phyloP scores from a whole-genome alignment of 495 filamentous ascomycete genomes.

The Penicillium mononematosum region DNA sequence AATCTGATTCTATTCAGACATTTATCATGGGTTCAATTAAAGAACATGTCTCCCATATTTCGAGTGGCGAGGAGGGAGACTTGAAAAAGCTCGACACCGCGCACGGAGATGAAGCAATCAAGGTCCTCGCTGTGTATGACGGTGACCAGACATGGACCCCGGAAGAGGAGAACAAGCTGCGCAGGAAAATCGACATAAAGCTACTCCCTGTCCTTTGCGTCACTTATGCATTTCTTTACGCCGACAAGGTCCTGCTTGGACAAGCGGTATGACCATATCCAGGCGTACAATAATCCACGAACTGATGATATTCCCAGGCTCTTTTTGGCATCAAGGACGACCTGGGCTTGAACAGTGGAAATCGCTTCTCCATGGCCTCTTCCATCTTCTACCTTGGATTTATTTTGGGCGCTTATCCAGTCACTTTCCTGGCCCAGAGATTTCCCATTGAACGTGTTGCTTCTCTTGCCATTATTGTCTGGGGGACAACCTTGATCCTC shows the following conservation, averaged over 20 bases:
- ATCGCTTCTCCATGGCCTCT: slow-evolving; percentile 38
- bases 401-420: slow-evolving; percentile 47
- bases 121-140: slow-evolving; percentile 37
- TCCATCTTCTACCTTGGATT: slow-evolving; percentile 51
- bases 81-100: slow-evolving; percentile 34
- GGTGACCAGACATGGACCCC: slow-evolving; percentile 42
- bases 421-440: slow-evolving; percentile 42
- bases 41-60: slow-evolving; percentile 2
- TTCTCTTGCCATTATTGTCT: slow-evolving; percentile 30
- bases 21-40: slow-evolving; percentile 10
- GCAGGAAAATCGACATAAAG: slow-evolving; percentile 48
- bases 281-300: slow-evolving; percentile 21
- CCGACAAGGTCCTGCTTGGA: slow-evolving; percentile 52
- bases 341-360: slow-evolving; percentile 34
- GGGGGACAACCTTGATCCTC: slow-evolving; percentile 37
- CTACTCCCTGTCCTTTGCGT: slow-evolving; percentile 42
- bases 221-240: slow-evolving; percentile 42
- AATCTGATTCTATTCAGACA: not conserved
- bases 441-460: slow-evolving; percentile 48
- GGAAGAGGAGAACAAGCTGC: slow-evolving; percentile 44
- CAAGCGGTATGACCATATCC: slow-evolving; percentile 42
- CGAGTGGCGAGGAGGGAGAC: slow-evolving; percentile 10
- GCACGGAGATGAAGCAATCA: slow-evolving; percentile 48
- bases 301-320: slow-evolving; percentile 23
- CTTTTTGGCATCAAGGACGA: slow-evolving; percentile 41